Percentiles rank a stretch among this genome's conserved stretches.
Conservation (phyloP, 2,329 filamentous ascomycete genomes). For the Mycogone perniciosa region DNA sequence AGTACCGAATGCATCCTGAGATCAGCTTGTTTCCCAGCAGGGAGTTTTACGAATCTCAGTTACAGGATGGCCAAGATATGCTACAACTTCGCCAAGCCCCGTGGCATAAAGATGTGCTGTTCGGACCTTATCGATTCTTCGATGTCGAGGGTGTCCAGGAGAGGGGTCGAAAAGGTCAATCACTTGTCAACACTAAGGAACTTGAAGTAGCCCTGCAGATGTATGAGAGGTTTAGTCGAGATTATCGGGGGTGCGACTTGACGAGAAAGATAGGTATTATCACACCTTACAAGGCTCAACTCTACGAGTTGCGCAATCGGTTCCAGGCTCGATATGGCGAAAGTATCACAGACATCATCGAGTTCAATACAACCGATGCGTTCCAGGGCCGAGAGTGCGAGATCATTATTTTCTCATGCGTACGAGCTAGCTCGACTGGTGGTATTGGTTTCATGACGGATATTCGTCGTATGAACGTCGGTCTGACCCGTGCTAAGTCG, state of each 20-base stretch:
- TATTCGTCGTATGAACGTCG: slow-evolving; percentile 98
- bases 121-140: slow-evolving; percentile 95
- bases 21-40: slow-evolving; percentile 87
- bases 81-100: slow-evolving; percentile 64
- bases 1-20: slow-evolving; percentile 98
- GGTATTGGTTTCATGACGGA: slow-evolving; percentile 98
- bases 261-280: slow-evolving; percentile 90
- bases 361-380: slow-evolving; percentile 98
- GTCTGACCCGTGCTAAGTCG: slow-evolving; percentile 91
- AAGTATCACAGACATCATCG: slow-evolving; percentile 68
- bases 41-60: slow-evolving; percentile 84
- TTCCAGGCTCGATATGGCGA: slow-evolving; percentile 71
- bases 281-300: slow-evolving; percentile 93
- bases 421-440: slow-evolving; percentile 84
- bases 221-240: slow-evolving; percentile 70
- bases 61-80: slow-evolving; percentile 85
- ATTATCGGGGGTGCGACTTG: slow-evolving; percentile 64
- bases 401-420: slow-evolving; percentile 98
- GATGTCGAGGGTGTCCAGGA: slow-evolving; percentile 87
- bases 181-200: slow-evolving; percentile 82
- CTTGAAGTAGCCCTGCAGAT: slow-evolving; percentile 79
- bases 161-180: slow-evolving; percentile 75
- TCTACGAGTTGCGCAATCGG: slow-evolving; percentile 68
- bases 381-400: slow-evolving; percentile 97
- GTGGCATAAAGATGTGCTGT: slow-evolving; percentile 77